Conservation (phyloP, 2,329 filamentous ascomycete species). For the Allantophomopsis cytisporea region DNA sequence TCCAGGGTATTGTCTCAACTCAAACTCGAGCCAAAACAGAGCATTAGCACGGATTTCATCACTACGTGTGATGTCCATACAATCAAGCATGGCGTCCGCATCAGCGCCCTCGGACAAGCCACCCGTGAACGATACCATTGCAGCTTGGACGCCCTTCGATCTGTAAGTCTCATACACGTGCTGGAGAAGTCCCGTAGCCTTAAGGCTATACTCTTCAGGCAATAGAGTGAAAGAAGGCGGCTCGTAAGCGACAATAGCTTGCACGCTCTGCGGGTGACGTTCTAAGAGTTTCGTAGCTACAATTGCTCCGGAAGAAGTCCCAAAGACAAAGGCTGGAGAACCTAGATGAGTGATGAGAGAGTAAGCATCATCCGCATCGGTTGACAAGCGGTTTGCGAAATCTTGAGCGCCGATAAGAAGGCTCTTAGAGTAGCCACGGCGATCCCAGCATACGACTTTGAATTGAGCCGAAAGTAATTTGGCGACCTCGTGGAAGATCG, state of each 20-base stretch:
- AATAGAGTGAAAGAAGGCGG: constrained; percentile 2
- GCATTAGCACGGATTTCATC: constrained; percentile 5
- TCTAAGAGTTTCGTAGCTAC: constrained; percentile 3
- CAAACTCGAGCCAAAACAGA: constrained; percentile 7
- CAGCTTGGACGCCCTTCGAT: constrained; percentile 1
- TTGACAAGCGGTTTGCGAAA: constrained; percentile 14
- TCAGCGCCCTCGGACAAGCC: constrained; percentile 2
- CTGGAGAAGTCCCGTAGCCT: constrained; percentile 1
- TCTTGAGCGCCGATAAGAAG: constrained; percentile 10
- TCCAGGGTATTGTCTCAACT: constrained; percentile 5
- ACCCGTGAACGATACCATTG: constrained; percentile 1
- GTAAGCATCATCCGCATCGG: constrained; percentile 18
- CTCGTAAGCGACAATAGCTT: constrained; percentile 3
- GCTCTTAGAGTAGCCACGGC: constrained; percentile 13
- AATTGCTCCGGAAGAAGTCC: constrained; percentile 8
- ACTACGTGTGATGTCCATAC: constrained; percentile 4
- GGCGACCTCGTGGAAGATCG: constrained; percentile 13
- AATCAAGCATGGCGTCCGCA: constrained; percentile 1
- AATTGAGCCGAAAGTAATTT: constrained; percentile 11
- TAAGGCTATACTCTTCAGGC: not conserved
- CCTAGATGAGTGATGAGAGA: not conserved
- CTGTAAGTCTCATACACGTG: constrained; percentile 4
- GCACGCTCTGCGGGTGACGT: constrained; percentile 4
- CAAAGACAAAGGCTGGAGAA: constrained; percentile 5
- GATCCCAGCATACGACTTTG: constrained; percentile 17